These are phyloP conservation scores for Henckelia pumila DNA, from an alignment of 257 asterid species.

Conservation along the genomic window DNA sequence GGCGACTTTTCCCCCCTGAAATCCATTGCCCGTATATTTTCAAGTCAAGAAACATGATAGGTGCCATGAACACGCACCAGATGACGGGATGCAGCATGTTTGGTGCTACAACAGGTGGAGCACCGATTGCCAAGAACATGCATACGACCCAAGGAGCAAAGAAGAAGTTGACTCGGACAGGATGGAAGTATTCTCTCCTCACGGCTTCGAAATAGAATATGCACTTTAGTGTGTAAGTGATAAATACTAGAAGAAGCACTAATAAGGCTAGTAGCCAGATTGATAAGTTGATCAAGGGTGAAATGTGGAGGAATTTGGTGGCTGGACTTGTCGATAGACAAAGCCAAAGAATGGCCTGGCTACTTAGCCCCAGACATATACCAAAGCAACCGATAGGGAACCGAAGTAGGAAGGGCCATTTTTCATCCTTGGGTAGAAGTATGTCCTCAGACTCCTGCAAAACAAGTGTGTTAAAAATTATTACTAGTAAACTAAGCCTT, in stretches of 20 bases:
- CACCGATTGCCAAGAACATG: constrained; percentile 91
- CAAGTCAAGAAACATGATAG: constrained; percentile 70
- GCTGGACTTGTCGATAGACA: constrained; percentile 60
- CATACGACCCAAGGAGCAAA: constrained; percentile 89
- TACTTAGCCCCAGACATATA: constrained; percentile 84
- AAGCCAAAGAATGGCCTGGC: constrained; percentile 86
- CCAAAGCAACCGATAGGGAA: constrained; percentile 95
- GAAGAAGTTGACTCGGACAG: constrained; percentile 84
- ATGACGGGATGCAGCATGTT: constrained; percentile 53
- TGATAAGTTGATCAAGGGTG: constrained; percentile 59
- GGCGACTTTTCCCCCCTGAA: constrained; percentile 80
- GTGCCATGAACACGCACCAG: constrained; percentile 66
- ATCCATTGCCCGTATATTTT: constrained; percentile 95
- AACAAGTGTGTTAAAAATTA: neutral
- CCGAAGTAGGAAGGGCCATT: constrained; percentile 91
- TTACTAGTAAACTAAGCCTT: neutral
- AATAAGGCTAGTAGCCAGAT: constrained; percentile 69
- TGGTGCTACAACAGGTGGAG: constrained; percentile 41
- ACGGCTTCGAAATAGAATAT: constrained; percentile 86
- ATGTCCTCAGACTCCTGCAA: constrained; percentile 84
- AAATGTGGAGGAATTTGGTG: constrained; percentile 64
- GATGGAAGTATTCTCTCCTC: constrained; percentile 81
- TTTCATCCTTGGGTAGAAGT: constrained; percentile 77
- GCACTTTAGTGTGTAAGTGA: constrained; percentile 62
- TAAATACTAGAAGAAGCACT: constrained; percentile 52